phyloP scores from a whole-genome alignment of 163 green algal genomes.

The Coccomyxa subellipsoidea region DNA sequence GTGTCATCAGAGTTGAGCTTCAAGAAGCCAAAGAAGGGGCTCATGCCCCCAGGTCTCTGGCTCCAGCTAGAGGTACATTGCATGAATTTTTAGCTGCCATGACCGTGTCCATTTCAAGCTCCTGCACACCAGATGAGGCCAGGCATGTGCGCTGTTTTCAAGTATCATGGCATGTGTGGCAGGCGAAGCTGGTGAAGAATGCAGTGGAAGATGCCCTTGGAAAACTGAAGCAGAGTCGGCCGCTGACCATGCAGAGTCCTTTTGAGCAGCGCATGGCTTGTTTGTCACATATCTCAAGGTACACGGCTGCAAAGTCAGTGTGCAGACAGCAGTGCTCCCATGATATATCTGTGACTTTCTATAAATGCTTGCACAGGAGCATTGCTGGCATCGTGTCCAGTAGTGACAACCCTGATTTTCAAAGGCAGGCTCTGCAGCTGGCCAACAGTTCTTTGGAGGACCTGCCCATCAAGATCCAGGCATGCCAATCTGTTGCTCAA shows the following conservation, averaged over 20 bases:
- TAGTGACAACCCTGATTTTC: background rate
- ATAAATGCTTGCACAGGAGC: background rate
- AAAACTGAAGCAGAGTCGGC: background rate
- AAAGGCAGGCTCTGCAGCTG: background rate
- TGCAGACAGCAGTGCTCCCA: background rate
- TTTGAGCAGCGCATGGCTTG: constrained; percentile 8
- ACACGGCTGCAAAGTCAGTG: background rate
- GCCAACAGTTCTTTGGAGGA: background rate
- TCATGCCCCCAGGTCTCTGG: background rate
- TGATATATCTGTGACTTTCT: too few relatives aligned
- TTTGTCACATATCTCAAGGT: background rate
- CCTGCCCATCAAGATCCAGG: background rate
- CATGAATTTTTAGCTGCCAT: constrained; percentile 4
- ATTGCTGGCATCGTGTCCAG: background rate
- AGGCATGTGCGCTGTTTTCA: too few relatives aligned
- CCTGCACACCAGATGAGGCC: too few relatives aligned
- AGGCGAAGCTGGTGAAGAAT: constrained; percentile 4
- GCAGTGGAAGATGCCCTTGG: background rate
- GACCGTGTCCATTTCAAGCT: too few relatives aligned
- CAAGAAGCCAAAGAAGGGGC: background rate
- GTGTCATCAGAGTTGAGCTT: background rate
- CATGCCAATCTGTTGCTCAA: too few relatives aligned
- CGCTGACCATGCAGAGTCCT: background rate
- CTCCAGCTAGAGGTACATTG: background rate
- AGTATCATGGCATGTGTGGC: too few relatives aligned